Evolutionary conservation across 805 yeast genomes (phyloP).

Genomic region (Cyberlindnera lachancei): DNA sequence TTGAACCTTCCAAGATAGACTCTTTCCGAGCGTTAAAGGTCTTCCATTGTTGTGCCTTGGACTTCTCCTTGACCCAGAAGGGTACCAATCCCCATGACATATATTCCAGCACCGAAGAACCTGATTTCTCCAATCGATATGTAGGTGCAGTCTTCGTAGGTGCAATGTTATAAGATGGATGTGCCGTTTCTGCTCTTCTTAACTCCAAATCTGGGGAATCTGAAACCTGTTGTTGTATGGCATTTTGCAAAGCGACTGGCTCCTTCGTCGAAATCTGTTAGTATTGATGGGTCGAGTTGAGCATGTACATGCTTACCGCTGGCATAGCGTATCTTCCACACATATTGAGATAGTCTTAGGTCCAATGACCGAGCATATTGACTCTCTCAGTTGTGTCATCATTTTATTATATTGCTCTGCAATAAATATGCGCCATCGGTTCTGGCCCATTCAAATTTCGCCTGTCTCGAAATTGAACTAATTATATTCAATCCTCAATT

Average conservation of each 20-base stretch:
- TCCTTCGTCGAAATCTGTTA: slow-evolving; percentile 9
- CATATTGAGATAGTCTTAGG: neutral
- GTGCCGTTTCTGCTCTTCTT: slow-evolving; percentile 5
- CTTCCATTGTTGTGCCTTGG: slow-evolving; percentile 30
- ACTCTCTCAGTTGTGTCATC: too few relatives aligned
- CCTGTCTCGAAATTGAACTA: too few relatives aligned
- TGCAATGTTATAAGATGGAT: slow-evolving; percentile 41
- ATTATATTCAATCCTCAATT: too few relatives aligned
- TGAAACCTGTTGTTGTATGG: slow-evolving; percentile 6
- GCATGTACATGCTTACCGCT: slow-evolving; percentile 25
- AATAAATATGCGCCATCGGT: too few relatives aligned
- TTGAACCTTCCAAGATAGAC: slow-evolving; percentile 37
- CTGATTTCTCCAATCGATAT: slow-evolving; percentile 9
- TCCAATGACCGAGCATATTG: too few relatives aligned
- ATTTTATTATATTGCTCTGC: too few relatives aligned
- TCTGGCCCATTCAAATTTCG: too few relatives aligned
- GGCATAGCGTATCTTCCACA: slow-evolving; percentile 39
- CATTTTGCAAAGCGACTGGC: slow-evolving; percentile 6
- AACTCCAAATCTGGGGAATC: neutral
- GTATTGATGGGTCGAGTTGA: neutral
- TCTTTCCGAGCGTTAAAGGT: slow-evolving; percentile 76
- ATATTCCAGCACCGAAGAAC: slow-evolving; percentile 28
- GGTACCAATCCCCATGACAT: slow-evolving; percentile 86
- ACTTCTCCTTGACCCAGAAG: slow-evolving; percentile 42
- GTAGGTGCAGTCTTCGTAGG: slow-evolving; percentile 51